Evolutionary conservation across 305 asterid species (phyloP).

Genomic region (Galium porrigens): DNA sequence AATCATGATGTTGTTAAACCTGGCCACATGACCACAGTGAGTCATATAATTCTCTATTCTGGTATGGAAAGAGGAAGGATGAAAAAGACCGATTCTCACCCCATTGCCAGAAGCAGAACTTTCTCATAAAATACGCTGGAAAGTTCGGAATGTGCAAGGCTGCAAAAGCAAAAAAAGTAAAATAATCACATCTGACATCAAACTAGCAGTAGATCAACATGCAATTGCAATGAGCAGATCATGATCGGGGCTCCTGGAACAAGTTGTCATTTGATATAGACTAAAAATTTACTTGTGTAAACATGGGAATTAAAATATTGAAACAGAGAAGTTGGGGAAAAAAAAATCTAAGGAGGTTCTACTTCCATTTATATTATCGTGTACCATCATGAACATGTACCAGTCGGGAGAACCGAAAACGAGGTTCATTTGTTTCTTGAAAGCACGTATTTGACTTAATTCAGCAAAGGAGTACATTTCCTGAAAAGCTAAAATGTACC

Average conservation of each 20-base stretch:
- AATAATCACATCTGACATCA: not conserved
- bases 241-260: not conserved
- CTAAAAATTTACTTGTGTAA: not conserved
- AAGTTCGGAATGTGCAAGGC: slow-evolving; percentile 90
- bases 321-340: not conserved
- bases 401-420: not conserved
- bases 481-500: slow-evolving; percentile 28
- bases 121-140: slow-evolving; percentile 83
- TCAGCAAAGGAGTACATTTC: not conserved
- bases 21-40: slow-evolving; percentile 17
- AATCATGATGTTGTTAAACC: slow-evolving; percentile 63
- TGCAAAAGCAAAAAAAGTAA: slow-evolving; percentile 11
- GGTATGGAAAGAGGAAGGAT: not conserved
- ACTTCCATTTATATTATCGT: not conserved
- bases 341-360: not conserved
- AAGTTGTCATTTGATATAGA: not conserved
- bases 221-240: not conserved
- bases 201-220: not conserved
- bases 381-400: slow-evolving; percentile 5
- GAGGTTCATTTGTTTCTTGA: not conserved
- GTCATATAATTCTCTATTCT: not conserved
- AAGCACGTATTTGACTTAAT: not conserved
- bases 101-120: slow-evolving; percentile 89
- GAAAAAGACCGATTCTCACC: slow-evolving; percentile 39
- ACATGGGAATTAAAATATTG: not conserved